These are phyloP conservation scores for Termitomyces titanicus DNA, from an alignment of 768 basidiomycete genomes.

Conservation along the genomic window DNA sequence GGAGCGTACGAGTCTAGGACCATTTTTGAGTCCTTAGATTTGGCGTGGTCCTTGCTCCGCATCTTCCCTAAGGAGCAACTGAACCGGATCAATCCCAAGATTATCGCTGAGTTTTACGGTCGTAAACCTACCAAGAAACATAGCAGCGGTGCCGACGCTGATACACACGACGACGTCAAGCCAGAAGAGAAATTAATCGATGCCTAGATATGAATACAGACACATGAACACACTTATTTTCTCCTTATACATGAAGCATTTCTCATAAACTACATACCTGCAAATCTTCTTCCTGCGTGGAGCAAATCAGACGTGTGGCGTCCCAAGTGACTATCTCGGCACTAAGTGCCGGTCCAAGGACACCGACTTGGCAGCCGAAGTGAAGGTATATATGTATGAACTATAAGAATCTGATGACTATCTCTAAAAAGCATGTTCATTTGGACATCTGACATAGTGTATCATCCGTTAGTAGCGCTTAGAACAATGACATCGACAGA, in stretches of 20 bases:
- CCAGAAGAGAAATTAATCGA: slow-evolving; percentile 60
- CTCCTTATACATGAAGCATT: slow-evolving; percentile 8
- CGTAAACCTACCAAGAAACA: slow-evolving; percentile 73
- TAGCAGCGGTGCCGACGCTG: slow-evolving; percentile 45
- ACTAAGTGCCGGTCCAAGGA: neutral
- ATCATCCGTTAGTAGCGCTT: neutral
- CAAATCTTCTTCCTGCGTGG: neutral
- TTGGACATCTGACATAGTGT: neutral
- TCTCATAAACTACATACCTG: neutral
- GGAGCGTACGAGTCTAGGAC: slow-evolving; percentile 93
- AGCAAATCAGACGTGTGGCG: slow-evolving; percentile 7
- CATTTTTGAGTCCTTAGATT: slow-evolving; percentile 95
- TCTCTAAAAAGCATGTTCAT: neutral
- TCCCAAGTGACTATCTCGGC: neutral
- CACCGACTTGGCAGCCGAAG: too few relatives aligned
- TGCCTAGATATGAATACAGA: slow-evolving; percentile 36
- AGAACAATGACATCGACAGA: neutral
- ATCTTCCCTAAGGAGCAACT: slow-evolving; percentile 99
- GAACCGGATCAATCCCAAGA: slow-evolving; percentile 97
- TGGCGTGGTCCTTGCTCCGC: slow-evolving; percentile 94
- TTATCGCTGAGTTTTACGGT: slow-evolving; percentile 89
- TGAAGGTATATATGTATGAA: neutral
- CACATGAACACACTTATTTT: slow-evolving; percentile 9
- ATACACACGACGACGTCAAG: slow-evolving; percentile 36
- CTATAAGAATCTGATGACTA: neutral